Evolutionary conservation across 1,139 yeast genomes (phyloP).

Genomic region (Wickerhamomyces sp.): DNA sequence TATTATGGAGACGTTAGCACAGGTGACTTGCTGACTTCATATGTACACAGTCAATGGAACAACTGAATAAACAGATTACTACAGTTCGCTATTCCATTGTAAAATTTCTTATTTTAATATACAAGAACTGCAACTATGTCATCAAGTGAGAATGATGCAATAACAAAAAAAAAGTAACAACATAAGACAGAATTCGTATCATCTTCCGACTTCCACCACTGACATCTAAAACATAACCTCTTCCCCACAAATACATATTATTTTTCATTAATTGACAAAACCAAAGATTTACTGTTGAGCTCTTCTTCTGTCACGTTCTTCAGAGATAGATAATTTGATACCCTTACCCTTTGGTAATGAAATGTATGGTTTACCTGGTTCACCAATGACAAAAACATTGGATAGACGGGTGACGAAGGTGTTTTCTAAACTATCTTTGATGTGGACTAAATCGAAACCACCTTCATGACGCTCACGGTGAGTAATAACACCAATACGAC

Average conservation of each 20-base stretch:
- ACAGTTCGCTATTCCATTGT: constrained; percentile 1
- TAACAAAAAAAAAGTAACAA: constrained; percentile 4
- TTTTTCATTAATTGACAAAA: constrained; percentile 84
- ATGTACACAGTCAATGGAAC: constrained; percentile 36
- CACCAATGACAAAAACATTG: constrained; percentile 97
- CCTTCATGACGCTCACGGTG: constrained; percentile 99
- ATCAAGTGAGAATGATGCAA: constrained; percentile 4
- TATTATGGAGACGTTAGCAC: constrained; percentile 49
- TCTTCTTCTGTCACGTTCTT: constrained; percentile 99
- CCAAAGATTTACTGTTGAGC: constrained; percentile 44
- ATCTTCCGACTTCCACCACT: background rate
- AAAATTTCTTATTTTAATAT: constrained; percentile 4
- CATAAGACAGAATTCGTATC: constrained; percentile 34
- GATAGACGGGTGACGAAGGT: constrained; percentile 96
- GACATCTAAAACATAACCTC: background rate
- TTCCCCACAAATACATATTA: constrained; percentile 38
- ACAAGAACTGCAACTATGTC: constrained; percentile 6
- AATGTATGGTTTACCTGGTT: constrained; percentile 95
- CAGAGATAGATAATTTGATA: constrained; percentile 95
- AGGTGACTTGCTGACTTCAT: constrained; percentile 43
- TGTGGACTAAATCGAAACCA: constrained; percentile 98
- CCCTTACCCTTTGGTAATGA: constrained; percentile 99
- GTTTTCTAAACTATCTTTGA: constrained; percentile 96
- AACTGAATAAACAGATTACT: constrained; percentile 1
- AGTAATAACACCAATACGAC: constrained; percentile 96